Evolutionary conservation across 495 filamentous ascomycete species (phyloP), one percentile per base, ranked within the genome.

Genomic region (Hypoxylon lienhwacheense): DNA sequence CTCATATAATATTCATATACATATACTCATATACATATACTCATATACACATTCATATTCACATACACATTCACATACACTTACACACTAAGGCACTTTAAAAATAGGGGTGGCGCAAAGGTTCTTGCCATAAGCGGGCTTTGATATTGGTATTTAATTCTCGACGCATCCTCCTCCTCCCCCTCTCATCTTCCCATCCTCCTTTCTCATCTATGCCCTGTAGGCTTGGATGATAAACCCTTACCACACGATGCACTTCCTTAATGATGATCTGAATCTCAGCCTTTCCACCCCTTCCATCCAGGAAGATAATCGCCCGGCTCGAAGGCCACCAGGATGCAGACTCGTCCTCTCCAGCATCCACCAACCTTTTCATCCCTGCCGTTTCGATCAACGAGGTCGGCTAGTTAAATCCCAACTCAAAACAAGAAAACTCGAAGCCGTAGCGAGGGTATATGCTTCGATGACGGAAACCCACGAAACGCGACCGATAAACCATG

Each of bases 391-490:
- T 55, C 58, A 61, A 51, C 58, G 52, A 61, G 58, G 19, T 11
- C 41, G n/a, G 16, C 15, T 16, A 15, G 19, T 22, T 16, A 26
- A 37, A 31, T 29, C 41, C 25, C 21, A 31, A 48, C 24, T 8
- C n/a, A n/a, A n/a, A 25, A 50, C 35, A 46, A 24, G 17, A 31
- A 46, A 47, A 42, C 41, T 25, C 45, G 57, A 59, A 64, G 52
- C 57, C 25, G 57, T 56, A 65, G 61, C 55, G 65, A 65, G 61
- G 64, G 65, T 67, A 67, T 67, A 63, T 59, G 61, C 55, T 67
- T 60, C 48, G 51, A 47, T 24, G 17, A 52, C 22, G 48, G 31
- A 55, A 55, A 53, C 11, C 7, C 15, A 34, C n/a, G 41, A 53
- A 57, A 52, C 24, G 37, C 4, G 21, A 58, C 49, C 48, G 41